Percentiles rank a stretch among this genome's conserved stretches.
phyloP scores from a whole-genome alignment of 176 grass and related monocot species.

The Carex kokanica region DNA sequence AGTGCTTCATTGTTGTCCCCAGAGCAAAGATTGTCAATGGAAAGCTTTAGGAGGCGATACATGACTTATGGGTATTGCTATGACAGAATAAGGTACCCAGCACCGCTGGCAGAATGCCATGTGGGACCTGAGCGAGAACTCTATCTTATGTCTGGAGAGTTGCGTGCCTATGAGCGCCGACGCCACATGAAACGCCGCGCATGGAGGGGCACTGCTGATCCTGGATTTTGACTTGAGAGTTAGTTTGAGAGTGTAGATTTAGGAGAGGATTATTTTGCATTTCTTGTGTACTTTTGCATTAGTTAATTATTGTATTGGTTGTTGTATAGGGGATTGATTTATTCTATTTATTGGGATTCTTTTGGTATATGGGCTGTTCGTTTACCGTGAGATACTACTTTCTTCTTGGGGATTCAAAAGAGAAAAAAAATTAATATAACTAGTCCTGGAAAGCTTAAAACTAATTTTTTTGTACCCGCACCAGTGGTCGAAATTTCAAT shows the following conservation, averaged over 20 bases:
- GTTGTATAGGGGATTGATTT: constrained; percentile 26
- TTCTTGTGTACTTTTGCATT: constrained; percentile 15
- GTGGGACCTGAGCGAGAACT: constrained; percentile 43
- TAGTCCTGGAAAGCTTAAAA: not conserved
- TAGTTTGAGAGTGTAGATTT: constrained; percentile 18
- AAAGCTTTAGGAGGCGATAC: constrained; percentile 50
- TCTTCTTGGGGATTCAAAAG: not conserved
- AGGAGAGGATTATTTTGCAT: constrained; percentile 11
- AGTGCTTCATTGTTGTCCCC: constrained; percentile 13
- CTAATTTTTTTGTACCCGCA: not conserved
- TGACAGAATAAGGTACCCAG: constrained; percentile 54
- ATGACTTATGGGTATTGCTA: constrained; percentile 90
- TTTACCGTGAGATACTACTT: not conserved
- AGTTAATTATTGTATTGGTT: constrained; percentile 19
- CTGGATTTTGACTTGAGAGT: constrained; percentile 3
- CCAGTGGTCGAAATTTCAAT: not conserved
- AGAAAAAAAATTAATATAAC: not conserved
- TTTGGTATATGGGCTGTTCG: not conserved
- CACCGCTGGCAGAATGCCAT: constrained; percentile 56
- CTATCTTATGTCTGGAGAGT: constrained; percentile 63
- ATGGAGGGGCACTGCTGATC: not conserved
- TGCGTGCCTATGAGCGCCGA: constrained; percentile 17
- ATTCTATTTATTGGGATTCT: constrained; percentile 24
- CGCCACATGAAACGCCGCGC: constrained; percentile 43
- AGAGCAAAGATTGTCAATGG: constrained; percentile 51